phyloP scores from a whole-genome alignment of 257 asterid genomes.

The Plantago major region DNA sequence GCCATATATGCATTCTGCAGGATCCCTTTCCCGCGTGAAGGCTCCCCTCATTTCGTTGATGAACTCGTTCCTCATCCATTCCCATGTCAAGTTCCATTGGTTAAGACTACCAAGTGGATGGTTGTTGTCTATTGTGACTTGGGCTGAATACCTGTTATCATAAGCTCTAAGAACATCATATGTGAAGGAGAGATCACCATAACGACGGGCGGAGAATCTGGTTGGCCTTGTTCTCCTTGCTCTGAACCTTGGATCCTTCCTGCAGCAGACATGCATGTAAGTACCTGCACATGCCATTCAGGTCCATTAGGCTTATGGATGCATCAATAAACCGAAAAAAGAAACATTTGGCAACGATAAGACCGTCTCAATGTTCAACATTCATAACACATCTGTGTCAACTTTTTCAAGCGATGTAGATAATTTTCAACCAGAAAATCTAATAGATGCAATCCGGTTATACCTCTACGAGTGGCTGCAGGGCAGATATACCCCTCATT shows the following conservation, averaged over 20 bases:
- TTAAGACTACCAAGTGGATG: slow-evolving; percentile 87
- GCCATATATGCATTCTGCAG: slow-evolving; percentile 79
- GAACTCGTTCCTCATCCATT: slow-evolving; percentile 92
- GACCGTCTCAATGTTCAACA: no score
- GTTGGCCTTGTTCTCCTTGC: slow-evolving; percentile 26
- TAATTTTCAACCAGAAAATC: background rate
- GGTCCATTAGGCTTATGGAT: background rate
- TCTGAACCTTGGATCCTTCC: slow-evolving; percentile 69
- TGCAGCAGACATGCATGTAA: slow-evolving; percentile 65
- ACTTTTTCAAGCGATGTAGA: background rate
- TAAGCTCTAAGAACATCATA: slow-evolving; percentile 69
- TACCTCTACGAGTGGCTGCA: slow-evolving; percentile 39
- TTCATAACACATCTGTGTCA: background rate
- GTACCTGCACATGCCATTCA: slow-evolving; percentile 35
- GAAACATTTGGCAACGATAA: background rate
- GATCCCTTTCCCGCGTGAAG: slow-evolving; percentile 57
- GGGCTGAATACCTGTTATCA: slow-evolving; percentile 58
- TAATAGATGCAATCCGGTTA: background rate
- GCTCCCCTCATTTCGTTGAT: slow-evolving; percentile 85
- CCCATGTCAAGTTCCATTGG: slow-evolving; percentile 94
- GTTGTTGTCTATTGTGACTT: slow-evolving; percentile 80
- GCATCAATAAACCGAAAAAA: background rate
- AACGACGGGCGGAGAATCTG: slow-evolving; percentile 45
- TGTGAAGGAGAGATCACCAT: slow-evolving; percentile 70
- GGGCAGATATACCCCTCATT: slow-evolving; percentile 86